Conservation (phyloP, 371 early-diverging fungal species). For the Rhizopus stolonifer region DNA sequence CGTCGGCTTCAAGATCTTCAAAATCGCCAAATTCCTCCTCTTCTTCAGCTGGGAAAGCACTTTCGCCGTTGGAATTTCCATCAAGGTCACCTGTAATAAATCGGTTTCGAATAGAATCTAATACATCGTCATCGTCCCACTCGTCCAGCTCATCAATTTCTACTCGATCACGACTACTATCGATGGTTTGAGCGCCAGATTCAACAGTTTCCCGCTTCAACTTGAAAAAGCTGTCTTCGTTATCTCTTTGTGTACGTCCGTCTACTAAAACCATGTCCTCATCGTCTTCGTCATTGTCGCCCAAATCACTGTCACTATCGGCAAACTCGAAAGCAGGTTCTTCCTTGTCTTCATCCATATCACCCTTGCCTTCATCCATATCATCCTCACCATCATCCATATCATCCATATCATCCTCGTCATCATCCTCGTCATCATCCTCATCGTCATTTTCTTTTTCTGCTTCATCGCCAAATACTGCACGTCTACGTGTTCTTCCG, state of each 20-base stretch:
- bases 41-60: constrained; percentile 40
- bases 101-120: constrained; percentile 72
- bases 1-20: constrained; percentile 84
- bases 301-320: constrained; percentile 71
- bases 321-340: constrained; percentile 63
- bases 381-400: constrained; percentile 37
- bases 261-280: constrained; percentile 29
- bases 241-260: constrained; percentile 37
- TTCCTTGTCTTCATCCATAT: constrained; percentile 36
- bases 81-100: constrained; percentile 82
- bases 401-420: constrained; percentile 41
- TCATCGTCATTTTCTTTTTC: constrained; percentile 46
- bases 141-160: constrained; percentile 55
- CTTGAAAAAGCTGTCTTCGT: constrained; percentile 69
- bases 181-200: constrained; percentile 45
- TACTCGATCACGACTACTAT: constrained; percentile 69
- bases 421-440: constrained; percentile 44
- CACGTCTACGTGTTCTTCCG: constrained; percentile 62
- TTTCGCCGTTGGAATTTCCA: constrained; percentile 29
- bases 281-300: constrained; percentile 51
- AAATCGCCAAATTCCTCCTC: constrained; percentile 83
- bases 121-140: constrained; percentile 72
- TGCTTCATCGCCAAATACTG: constrained; percentile 55
- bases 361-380: constrained; percentile 45
- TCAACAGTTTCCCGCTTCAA: constrained; percentile 49